Conservation (phyloP, 2,329 filamentous ascomycete genomes). For the Penicillium sp. region DNA sequence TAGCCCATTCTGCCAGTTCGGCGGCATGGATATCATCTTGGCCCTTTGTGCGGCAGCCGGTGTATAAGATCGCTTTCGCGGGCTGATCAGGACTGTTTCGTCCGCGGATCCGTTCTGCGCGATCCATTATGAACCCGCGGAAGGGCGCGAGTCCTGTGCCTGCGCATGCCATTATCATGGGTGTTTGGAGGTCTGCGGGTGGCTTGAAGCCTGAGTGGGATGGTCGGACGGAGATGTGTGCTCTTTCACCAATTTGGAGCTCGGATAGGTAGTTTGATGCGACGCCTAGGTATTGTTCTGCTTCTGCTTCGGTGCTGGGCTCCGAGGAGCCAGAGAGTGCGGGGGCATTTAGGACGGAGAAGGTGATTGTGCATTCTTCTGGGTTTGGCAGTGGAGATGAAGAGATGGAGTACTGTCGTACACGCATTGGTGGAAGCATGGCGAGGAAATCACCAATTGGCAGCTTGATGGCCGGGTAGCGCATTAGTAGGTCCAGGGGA, state of each 20-base stretch:
- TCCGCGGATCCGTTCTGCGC: conserved; percentile 44
- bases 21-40: conserved; percentile 38
- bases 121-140: conserved; percentile 64
- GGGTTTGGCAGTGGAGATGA: conserved; percentile 67
- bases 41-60: conserved; percentile 37
- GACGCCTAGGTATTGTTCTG: conserved; percentile 56
- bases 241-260: conserved; percentile 32
- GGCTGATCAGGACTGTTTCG: conserved; percentile 25
- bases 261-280: conserved; percentile 61
- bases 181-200: conserved; percentile 33
- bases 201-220: conserved; percentile 39
- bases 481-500: conserved; percentile 66
- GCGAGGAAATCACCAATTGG: conserved; percentile 67
- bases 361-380: conserved; percentile 64
- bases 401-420: conserved; percentile 78
- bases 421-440: conserved; percentile 74
- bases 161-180: conserved; percentile 42
- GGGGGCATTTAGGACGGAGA: conserved; percentile 62
- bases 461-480: conserved; percentile 59
- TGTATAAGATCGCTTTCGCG: conserved; percentile 37
- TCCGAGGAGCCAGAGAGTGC: conserved; percentile 43
- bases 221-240: conserved; percentile 37
- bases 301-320: conserved; percentile 41
- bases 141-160: conserved; percentile 62
- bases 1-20: conserved; percentile 57